Conservation (phyloP, 2,329 filamentous ascomycete genomes). For the Didymella lethalis region DNA sequence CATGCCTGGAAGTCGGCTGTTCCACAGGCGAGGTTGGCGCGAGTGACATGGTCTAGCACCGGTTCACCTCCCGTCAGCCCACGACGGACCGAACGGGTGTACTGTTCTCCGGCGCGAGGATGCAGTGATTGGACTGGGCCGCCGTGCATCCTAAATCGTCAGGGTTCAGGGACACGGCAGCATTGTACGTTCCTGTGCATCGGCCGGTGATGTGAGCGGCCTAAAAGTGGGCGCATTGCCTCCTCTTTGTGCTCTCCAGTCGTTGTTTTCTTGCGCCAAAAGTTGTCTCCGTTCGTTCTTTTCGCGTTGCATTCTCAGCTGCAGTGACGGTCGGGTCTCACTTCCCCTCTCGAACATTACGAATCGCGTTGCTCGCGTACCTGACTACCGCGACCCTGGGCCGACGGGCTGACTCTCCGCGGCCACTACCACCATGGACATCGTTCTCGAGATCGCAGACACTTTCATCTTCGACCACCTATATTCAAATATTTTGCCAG, state of each 20-base stretch:
- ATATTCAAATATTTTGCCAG: conserved; percentile 76
- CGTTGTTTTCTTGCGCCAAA: background rate
- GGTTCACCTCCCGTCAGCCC: conserved; percentile 26
- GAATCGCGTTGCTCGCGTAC: conserved; percentile 33
- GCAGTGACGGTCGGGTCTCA: conserved; percentile 2
- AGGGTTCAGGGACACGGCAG: conserved; percentile 7
- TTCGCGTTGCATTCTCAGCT: background rate
- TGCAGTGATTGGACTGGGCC: conserved; percentile 12
- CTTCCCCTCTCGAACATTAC: conserved; percentile 18
- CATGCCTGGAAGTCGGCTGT: background rate
- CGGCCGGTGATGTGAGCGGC: conserved; percentile 10
- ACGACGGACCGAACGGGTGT: conserved; percentile 11
- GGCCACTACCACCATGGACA: conserved; percentile 71
- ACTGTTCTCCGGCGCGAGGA: conserved; percentile 9
- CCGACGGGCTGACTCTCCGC: conserved; percentile 19
- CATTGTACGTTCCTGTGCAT: conserved; percentile 1
- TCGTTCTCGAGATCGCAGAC: conserved; percentile 86
- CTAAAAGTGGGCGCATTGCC: conserved; percentile 9
- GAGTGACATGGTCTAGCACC: conserved; percentile 25
- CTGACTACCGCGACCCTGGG: conserved; percentile 24
- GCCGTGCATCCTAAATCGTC: conserved; percentile 1
- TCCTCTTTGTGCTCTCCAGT: background rate
- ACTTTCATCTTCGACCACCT: conserved; percentile 80
- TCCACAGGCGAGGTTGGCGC: conserved; percentile 13
- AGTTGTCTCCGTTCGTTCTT: conserved; percentile 4